Percentiles rank a stretch among this genome's conserved stretches.
Evolutionary conservation across 2,329 filamentous ascomycete genomes (phyloP).

Genomic region (Venturia carpophila): DNA sequence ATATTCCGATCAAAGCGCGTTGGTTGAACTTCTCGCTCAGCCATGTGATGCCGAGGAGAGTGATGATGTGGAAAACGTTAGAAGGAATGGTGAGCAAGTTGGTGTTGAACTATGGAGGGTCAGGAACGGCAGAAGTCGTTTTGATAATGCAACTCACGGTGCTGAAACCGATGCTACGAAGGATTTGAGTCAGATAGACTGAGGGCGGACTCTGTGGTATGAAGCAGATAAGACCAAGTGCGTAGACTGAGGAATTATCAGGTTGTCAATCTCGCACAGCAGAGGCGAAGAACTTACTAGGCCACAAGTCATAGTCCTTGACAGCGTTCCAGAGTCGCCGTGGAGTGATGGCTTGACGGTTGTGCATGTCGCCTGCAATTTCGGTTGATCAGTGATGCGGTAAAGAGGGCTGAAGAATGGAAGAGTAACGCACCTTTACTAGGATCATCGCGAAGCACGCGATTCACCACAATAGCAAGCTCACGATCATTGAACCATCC

Average conservation of each 20-base stretch:
- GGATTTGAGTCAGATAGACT: conserved; percentile 24
- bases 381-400: neutral
- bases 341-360: conserved; percentile 24
- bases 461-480: conserved; percentile 25
- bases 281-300: neutral
- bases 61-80: conserved; percentile 20
- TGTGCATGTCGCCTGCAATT: conserved; percentile 24
- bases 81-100: conserved; percentile 22
- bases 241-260: conserved; percentile 40
- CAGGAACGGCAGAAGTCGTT: neutral
- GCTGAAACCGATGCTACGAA: conserved; percentile 23
- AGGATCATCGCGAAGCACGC: conserved; percentile 25
- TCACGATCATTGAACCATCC: conserved; percentile 25
- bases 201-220: conserved; percentile 24
- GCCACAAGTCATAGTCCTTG: conserved; percentile 25
- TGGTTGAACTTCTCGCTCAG: conserved; percentile 41
- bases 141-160: conserved; percentile 18
- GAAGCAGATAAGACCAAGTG: conserved; percentile 24
- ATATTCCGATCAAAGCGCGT: conserved; percentile 40
- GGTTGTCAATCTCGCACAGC: conserved; percentile 45
- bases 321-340: conserved; percentile 23
- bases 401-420: neutral
- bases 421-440: conserved; percentile 20
- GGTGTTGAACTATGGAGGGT: conserved; percentile 20
- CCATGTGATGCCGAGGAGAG: conserved; percentile 32